These are phyloP conservation scores for Rozella allomycis DNA, from an alignment of 371 early-diverging fungal genomes.

Conservation along the genomic window DNA sequence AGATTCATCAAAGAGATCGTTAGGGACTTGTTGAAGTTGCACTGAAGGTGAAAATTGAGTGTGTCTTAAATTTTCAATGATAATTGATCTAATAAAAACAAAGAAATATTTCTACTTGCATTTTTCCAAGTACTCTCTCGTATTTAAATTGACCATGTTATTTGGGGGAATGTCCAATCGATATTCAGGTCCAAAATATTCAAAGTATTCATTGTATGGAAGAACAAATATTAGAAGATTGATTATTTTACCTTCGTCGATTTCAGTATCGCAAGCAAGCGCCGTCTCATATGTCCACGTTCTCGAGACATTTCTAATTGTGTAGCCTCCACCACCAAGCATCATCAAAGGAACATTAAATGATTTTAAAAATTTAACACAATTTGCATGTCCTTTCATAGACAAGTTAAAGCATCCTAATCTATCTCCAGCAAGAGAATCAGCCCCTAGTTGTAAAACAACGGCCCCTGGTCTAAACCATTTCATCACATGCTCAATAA, in stretches of 20 bases:
- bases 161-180: slow-evolving; percentile 72
- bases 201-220: slow-evolving; percentile 84
- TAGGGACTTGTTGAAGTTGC: slow-evolving; percentile 73
- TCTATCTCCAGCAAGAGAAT: slow-evolving; percentile 74
- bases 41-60: slow-evolving; percentile 84
- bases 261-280: slow-evolving; percentile 55
- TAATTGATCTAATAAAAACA: slow-evolving; percentile 18
- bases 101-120: slow-evolving; percentile 42
- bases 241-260: no score
- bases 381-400: slow-evolving; percentile 70
- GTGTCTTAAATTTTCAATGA: slow-evolving; percentile 77
- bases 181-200: slow-evolving; percentile 70
- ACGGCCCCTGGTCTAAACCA: slow-evolving; percentile 59
- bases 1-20: neutral
- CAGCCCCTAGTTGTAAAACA: slow-evolving; percentile 89
- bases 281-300: slow-evolving; percentile 96
- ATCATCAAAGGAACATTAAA: slow-evolving; percentile 61
- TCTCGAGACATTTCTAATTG: slow-evolving; percentile 72
- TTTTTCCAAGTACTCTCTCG: slow-evolving; percentile 52
- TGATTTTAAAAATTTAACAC: slow-evolving; percentile 58
- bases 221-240: slow-evolving; percentile 12
- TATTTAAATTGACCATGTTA: slow-evolving; percentile 91
- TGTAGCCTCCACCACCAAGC: slow-evolving; percentile 89
- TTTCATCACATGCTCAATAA: slow-evolving; percentile 52
- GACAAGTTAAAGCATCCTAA: slow-evolving; percentile 76